These are phyloP conservation scores for Saccharomycopsis selenospora DNA, from an alignment of 805 yeast species.

Conservation along the genomic window DNA sequence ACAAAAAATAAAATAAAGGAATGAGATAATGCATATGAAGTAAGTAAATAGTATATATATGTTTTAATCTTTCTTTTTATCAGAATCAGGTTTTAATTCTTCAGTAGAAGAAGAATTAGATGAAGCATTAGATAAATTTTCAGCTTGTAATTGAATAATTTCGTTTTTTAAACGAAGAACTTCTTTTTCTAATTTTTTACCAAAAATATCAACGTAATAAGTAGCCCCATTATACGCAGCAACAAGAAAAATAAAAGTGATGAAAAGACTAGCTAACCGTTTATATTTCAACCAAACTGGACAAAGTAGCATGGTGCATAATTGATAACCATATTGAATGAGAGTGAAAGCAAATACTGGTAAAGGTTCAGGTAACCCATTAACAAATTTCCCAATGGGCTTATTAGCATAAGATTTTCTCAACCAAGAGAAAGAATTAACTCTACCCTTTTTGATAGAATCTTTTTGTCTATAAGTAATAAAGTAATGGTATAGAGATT, in stretches of 20 bases:
- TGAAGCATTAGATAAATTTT: conserved; percentile 10
- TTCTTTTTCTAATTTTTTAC: conserved; percentile 82
- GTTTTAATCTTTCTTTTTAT: too few relatives aligned
- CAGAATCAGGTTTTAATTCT: not conserved
- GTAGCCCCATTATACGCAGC: conserved; percentile 94
- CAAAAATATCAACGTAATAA: conserved; percentile 86
- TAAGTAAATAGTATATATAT: too few relatives aligned
- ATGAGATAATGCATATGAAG: too few relatives aligned
- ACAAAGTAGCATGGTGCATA: conserved; percentile 79
- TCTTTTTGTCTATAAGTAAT: conserved; percentile 75
- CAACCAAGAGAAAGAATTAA: conserved; percentile 81
- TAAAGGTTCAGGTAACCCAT: conserved; percentile 71
- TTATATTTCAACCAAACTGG: conserved; percentile 81
- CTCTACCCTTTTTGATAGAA: conserved; percentile 77
- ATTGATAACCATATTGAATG: conserved; percentile 81
- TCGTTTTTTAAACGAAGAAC: conserved; percentile 64
- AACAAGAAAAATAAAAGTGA: conserved; percentile 63
- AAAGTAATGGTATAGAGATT: conserved; percentile 80
- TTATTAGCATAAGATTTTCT: conserved; percentile 62
- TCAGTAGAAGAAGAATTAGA: not conserved
- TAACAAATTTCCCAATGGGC: conserved; percentile 68
- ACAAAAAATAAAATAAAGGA: too few relatives aligned
- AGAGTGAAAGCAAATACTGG: conserved; percentile 83
- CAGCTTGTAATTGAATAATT: conserved; percentile 52
- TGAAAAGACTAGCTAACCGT: conserved; percentile 57